Percentiles rank a stretch among this genome's conserved stretches.
Evolutionary conservation across 441 rosid genomes (phyloP).

Genomic region (Euphorbia corollata): DNA sequence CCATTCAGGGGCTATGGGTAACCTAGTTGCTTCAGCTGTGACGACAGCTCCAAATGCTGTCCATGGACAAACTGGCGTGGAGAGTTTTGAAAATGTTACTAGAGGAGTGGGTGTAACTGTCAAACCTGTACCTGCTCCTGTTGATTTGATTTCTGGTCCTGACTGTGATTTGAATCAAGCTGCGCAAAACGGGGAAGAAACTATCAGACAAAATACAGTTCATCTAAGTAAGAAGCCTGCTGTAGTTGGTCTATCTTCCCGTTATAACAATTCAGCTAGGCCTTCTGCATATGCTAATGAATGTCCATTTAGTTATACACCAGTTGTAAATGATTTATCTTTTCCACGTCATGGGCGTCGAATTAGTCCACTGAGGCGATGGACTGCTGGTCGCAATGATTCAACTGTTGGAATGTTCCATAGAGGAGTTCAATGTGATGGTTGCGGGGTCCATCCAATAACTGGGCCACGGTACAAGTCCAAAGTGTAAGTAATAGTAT

Average conservation of each 20-base stretch:
- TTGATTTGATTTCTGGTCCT: slow-evolving; percentile 32
- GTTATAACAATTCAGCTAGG: slow-evolving; percentile 11
- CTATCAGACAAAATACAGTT: slow-evolving; percentile 20
- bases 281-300: slow-evolving; percentile 24
- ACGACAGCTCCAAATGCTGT: slow-evolving; percentile 20
- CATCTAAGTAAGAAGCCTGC: slow-evolving; percentile 18
- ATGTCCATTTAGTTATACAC: slow-evolving; percentile 56
- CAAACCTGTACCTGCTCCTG: slow-evolving; percentile 16
- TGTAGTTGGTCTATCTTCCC: slow-evolving; percentile 15
- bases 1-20: slow-evolving; percentile 26
- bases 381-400: slow-evolving; percentile 26
- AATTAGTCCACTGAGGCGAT: slow-evolving; percentile 25
- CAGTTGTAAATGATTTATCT: slow-evolving; percentile 22
- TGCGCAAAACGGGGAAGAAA: slow-evolving; percentile 20
- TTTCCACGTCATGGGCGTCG: slow-evolving; percentile 17
- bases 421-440: slow-evolving; percentile 74
- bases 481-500: slow-evolving; percentile 57
- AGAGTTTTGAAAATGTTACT: slow-evolving; percentile 16
- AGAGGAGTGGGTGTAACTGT: slow-evolving; percentile 15
- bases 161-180: slow-evolving; percentile 19
- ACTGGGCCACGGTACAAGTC: slow-evolving; percentile 85
- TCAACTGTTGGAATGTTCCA: slow-evolving; percentile 47
- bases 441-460: slow-evolving; percentile 82
- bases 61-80: slow-evolving; percentile 22
- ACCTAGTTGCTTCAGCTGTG: slow-evolving; percentile 19